phyloP scores from a whole-genome alignment of 2,329 filamentous ascomycete species.

The Colletotrichum sp. region DNA sequence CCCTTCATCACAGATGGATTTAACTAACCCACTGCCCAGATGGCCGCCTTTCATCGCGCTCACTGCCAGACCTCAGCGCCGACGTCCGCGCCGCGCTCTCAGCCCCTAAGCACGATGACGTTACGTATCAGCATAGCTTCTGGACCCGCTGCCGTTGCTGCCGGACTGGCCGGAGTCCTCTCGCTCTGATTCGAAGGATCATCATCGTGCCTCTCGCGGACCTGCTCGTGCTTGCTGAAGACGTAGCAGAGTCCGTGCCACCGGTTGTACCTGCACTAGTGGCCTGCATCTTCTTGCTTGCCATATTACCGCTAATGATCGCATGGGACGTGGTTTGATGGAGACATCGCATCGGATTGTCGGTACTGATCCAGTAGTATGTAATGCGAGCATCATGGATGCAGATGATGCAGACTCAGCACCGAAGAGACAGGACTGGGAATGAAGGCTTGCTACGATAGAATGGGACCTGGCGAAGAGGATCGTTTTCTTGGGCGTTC shows the following conservation, averaged over 20 bases:
- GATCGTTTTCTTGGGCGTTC: background rate
- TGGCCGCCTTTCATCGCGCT: background rate
- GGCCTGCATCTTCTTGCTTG: slow-evolving; percentile 4
- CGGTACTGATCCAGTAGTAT: background rate
- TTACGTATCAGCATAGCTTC: slow-evolving; percentile 8
- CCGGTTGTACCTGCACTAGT: slow-evolving; percentile 10
- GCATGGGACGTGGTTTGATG: background rate
- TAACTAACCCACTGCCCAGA: background rate
- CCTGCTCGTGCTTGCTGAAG: background rate
- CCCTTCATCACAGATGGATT: background rate
- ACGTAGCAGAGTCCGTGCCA: slow-evolving; percentile 3
- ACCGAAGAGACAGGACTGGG: background rate
- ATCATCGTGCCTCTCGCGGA: slow-evolving; percentile 5
- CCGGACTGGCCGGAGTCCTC: background rate
- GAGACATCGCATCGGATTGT: background rate
- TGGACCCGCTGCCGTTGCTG: slow-evolving; percentile 19
- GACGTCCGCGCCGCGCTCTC: slow-evolving; percentile 13
- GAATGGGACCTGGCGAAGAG: background rate
- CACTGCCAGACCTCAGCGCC: slow-evolving; percentile 17
- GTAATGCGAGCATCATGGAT: background rate
- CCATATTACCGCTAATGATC: slow-evolving; percentile 9
- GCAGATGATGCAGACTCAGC: background rate
- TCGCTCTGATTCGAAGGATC: slow-evolving; percentile 6
- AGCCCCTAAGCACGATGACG: slow-evolving; percentile 13
- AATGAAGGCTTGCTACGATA: background rate